Evolutionary conservation across 1,139 yeast genomes (phyloP), one percentile per base, ranked within the genome.

Genomic region (Magnusiomyces clavatus): DNA sequence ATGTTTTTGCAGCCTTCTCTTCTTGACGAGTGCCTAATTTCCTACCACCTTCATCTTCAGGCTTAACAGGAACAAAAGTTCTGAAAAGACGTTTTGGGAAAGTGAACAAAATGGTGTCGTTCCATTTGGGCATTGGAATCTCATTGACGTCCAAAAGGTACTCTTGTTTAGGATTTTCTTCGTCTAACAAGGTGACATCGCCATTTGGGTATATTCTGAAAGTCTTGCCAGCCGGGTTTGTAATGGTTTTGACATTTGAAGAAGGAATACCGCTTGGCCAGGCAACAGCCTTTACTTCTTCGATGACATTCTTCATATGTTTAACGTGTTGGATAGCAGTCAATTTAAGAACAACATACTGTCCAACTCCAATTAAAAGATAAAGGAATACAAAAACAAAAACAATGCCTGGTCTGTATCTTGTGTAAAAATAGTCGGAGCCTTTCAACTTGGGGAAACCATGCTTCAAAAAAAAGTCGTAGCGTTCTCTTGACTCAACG

Each of bases 401-500:
- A 2, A 73, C 55, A 2, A 86, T 60, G 43, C 83, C 86, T 36
- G 81, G 81, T 39, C 77, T 68, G 57, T 62, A 73, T 39, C 76
- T 60, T 34, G 60, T 53, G 57, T 69, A 70, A 48, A 64, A 63
- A 56, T 68, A 71, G 48, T 66, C 70, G 35, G 70, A 64, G 24
- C 71, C 72, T 46, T 77, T 81, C 80, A 86, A 87, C 54, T 76
- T 76, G 4, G 98, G 99, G 69, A 92, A 92, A 2, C 98, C 99
- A 59, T 82, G 79, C 41, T 77, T 74, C 53, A 86, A 72, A 69
- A 87, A 92, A 67, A 82, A 90, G 66, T 92, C 97, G 66, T 92
- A 92, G 16, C 92, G 75, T 58, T 82, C 83, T 56, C 84, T 80
- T 14, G 60, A 57, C 54, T 78, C 76, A 10, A 79, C 74, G 48